Evolutionary conservation across 129 eudicot genomes (phyloP).

Genomic region (Scalesia atractyloides): DNA sequence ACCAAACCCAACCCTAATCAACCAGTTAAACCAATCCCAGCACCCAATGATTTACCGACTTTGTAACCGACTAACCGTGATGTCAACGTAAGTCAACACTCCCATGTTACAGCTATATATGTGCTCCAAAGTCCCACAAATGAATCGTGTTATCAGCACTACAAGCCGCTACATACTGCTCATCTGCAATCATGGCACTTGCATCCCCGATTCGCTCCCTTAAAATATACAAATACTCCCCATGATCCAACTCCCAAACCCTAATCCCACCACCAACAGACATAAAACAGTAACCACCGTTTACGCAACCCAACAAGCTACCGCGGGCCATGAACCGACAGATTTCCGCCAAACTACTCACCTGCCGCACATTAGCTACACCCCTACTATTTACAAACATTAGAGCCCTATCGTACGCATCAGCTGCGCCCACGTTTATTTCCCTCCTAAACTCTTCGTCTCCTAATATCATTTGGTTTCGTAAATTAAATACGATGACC

Average conservation of each 20-base stretch:
- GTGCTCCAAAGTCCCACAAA: slow-evolving; percentile 71
- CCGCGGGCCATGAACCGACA: slow-evolving; percentile 60
- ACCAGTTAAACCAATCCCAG: too few relatives aligned
- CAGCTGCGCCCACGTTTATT: slow-evolving; percentile 54
- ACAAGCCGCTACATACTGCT: slow-evolving; percentile 60
- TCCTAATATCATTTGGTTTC: slow-evolving; percentile 48
- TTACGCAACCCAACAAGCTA: slow-evolving; percentile 58
- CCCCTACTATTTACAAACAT: slow-evolving; percentile 61
- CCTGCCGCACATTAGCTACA: slow-evolving; percentile 49
- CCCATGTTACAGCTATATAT: not conserved
- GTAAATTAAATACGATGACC: slow-evolving; percentile 55
- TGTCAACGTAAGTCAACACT: not conserved
- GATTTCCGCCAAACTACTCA: slow-evolving; percentile 44
- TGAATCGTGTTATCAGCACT: slow-evolving; percentile 55
- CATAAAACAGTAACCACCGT: slow-evolving; percentile 50
- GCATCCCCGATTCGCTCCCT: slow-evolving; percentile 62
- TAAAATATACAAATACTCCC: slow-evolving; percentile 51
- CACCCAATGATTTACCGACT: not conserved
- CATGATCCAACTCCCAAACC: slow-evolving; percentile 68
- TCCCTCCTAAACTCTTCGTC: slow-evolving; percentile 51
- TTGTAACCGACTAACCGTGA: not conserved
- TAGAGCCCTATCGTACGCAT: slow-evolving; percentile 46
- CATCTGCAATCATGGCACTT: slow-evolving; percentile 51
- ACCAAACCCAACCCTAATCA: not conserved
- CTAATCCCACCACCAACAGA: slow-evolving; percentile 53